A percentile compares a stretch with the other conserved stretches of the same genome.
Evolutionary conservation across 768 basidiomycete species (phyloP).

Genomic region (Kwoniella shandongensis): DNA sequence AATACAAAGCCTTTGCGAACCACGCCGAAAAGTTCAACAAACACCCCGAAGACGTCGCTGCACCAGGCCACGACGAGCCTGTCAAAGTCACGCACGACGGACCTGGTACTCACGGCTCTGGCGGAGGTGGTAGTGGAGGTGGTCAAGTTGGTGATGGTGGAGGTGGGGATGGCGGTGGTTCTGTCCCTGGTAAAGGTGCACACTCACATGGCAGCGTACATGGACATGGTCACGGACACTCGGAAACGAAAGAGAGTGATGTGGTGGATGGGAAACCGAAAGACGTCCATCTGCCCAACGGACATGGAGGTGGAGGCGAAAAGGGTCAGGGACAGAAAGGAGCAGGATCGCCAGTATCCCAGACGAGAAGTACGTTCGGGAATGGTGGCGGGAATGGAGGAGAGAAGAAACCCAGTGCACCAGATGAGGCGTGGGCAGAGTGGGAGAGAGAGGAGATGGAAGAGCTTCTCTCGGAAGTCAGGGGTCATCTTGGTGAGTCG

Average conservation of each 20-base stretch:
- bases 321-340: constrained; percentile 1
- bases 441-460: constrained; percentile 92
- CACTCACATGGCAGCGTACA: too few species aligned
- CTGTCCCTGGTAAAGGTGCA: constrained; percentile 9
- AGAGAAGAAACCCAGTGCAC: constrained; percentile 43
- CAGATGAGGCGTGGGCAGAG: constrained; percentile 72
- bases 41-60: constrained; percentile 49
- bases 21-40: constrained; percentile 54
- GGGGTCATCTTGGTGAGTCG: constrained; percentile 79
- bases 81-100: constrained; percentile 50
- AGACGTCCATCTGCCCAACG: neutral
- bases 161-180: constrained; percentile 32
- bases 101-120: constrained; percentile 52
- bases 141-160: constrained; percentile 52
- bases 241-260: constrained; percentile 17
- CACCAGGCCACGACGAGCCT: constrained; percentile 42
- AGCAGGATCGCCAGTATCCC: neutral
- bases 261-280: constrained; percentile 16
- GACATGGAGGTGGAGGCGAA: neutral
- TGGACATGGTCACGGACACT: neutral
- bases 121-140: constrained; percentile 54
- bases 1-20: constrained; percentile 78
- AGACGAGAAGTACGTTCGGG: constrained; percentile 3
- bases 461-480: constrained; percentile 67
- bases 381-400: neutral